phyloP scores from a whole-genome alignment of 2,329 filamentous ascomycete species.

The Diplocarpon rosae region DNA sequence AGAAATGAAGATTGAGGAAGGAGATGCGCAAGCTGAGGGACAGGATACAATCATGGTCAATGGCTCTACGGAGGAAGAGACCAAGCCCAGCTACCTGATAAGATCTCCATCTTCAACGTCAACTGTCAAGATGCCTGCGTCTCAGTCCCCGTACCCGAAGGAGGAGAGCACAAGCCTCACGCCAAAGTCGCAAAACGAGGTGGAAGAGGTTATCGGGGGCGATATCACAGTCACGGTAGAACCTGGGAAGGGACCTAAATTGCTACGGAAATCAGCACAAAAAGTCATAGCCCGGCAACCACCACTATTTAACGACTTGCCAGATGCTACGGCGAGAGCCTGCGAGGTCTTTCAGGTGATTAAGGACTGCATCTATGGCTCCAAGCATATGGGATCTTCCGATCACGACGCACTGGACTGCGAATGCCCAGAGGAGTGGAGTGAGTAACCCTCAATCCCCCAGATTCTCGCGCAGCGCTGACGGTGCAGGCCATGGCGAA shows the following conservation, averaged over 20 bases:
- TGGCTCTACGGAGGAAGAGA: slow-evolving; percentile 17
- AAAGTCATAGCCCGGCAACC: slow-evolving; percentile 54
- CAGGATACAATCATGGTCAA: slow-evolving; percentile 14
- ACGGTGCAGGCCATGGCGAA: slow-evolving; percentile 41
- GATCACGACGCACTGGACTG: slow-evolving; percentile 88
- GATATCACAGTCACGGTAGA: slow-evolving; percentile 53
- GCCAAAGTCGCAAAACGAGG: slow-evolving; percentile 30
- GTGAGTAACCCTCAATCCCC: slow-evolving; percentile 45
- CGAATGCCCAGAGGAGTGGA: slow-evolving; percentile 89
- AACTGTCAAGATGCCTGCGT: slow-evolving; percentile 14
- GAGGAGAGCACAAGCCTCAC: slow-evolving; percentile 16
- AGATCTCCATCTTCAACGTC: slow-evolving; percentile 22
- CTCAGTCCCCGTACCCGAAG: slow-evolving; percentile 20
- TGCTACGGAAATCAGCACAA: slow-evolving; percentile 62
- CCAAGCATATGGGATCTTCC: slow-evolving; percentile 81
- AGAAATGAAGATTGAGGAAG: slow-evolving; percentile 27
- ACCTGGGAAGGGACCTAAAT: slow-evolving; percentile 56
- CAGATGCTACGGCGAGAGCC: slow-evolving; percentile 69
- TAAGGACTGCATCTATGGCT: slow-evolving; percentile 77
- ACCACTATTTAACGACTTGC: slow-evolving; percentile 60
- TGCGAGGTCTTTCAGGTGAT: slow-evolving; percentile 70
- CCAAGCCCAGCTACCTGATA: slow-evolving; percentile 11
- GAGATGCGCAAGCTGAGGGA: slow-evolving; percentile 5
- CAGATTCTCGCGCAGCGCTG: slow-evolving; percentile 21
- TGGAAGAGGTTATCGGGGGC: slow-evolving; percentile 45